phyloP scores from a whole-genome alignment of 352 stramenopile genomes.

The Plasmopara viticola region DNA sequence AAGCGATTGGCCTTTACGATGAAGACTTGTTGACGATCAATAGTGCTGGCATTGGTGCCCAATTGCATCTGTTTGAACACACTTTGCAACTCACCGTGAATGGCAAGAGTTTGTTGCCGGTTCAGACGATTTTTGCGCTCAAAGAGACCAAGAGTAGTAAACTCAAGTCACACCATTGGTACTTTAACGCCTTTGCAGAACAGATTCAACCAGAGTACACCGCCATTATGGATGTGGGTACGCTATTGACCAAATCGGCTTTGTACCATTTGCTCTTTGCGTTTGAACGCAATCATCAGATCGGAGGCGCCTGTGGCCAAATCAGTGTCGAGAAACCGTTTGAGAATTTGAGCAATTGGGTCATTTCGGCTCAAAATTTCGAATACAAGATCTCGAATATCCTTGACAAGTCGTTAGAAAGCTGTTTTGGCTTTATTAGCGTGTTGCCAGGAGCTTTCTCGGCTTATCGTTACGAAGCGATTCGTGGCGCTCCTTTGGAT shows the following conservation, averaged over 20 bases:
- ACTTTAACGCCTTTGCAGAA: constrained; percentile 76
- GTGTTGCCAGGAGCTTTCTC: constrained; percentile 82
- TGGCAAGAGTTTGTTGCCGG: constrained; percentile 56
- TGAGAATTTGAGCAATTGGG: constrained; percentile 81
- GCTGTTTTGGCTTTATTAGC: constrained; percentile 84
- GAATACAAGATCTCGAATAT: constrained; percentile 90
- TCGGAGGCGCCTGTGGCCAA: constrained; percentile 77
- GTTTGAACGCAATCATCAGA: constrained; percentile 73
- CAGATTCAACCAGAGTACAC: constrained; percentile 82
- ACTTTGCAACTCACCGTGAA: constrained; percentile 73
- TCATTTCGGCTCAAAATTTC: constrained; percentile 82
- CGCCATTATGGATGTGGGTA: constrained; percentile 79
- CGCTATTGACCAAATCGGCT: constrained; percentile 71
- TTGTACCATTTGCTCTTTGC: constrained; percentile 74
- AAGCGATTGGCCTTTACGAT: constrained; percentile 70
- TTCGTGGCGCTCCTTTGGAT: constrained; percentile 67
- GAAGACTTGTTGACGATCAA: constrained; percentile 83
- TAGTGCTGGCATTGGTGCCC: constrained; percentile 69
- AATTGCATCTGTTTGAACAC: constrained; percentile 84
- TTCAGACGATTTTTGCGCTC: constrained; percentile 73
- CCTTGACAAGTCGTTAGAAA: constrained; percentile 81
- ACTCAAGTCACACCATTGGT: constrained; percentile 83
- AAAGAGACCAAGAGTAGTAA: constrained; percentile 83
- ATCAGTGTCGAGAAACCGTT: constrained; percentile 79
- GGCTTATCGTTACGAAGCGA: constrained; percentile 77